These are phyloP conservation scores for Pyrus pyrifolia DNA, from an alignment of 306 rosid species.

Conservation along the genomic window DNA sequence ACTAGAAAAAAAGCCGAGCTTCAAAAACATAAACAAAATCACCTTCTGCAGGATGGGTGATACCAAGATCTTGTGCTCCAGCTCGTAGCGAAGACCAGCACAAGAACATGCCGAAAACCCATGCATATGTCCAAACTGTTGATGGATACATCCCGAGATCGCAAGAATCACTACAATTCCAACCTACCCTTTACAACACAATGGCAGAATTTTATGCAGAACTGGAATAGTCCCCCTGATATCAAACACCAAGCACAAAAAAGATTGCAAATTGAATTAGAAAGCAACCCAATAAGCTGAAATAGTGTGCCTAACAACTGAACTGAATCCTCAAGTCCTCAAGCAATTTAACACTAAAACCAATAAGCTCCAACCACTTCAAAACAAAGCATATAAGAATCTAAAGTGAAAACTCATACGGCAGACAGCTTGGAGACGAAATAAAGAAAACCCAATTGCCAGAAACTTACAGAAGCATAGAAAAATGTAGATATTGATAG, in stretches of 20 bases:
- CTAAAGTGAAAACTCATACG: background rate
- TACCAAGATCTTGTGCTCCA: slow-evolving; percentile 18
- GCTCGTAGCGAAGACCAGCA: slow-evolving; percentile 36
- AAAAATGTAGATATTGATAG: background rate
- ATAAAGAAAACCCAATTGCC: slow-evolving; percentile 6
- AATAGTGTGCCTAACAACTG: background rate
- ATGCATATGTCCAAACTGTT: slow-evolving; percentile 30
- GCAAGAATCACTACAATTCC: slow-evolving; percentile 14
- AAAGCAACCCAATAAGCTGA: slow-evolving; percentile 1
- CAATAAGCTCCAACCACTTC: background rate
- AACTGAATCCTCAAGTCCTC: background rate
- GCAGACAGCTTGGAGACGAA: slow-evolving; percentile 1
- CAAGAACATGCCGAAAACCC: slow-evolving; percentile 36
- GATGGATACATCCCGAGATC: slow-evolving; percentile 44
- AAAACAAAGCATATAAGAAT: background rate
- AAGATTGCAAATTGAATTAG: slow-evolving; percentile 1
- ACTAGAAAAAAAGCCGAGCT: slow-evolving; percentile 8
- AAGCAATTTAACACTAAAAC: background rate
- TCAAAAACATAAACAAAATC: background rate
- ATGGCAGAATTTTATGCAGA: background rate
- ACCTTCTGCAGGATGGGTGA: slow-evolving; percentile 61
- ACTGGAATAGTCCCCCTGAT: slow-evolving; percentile 22
- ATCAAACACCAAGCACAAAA: slow-evolving; percentile 17
- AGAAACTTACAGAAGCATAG: background rate
- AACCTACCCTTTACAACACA: slow-evolving; percentile 20